Evolutionary conservation across 495 filamentous ascomycete species (phyloP), one percentile per base, ranked within the genome.

Genomic region (Hypoxylon intermedium): DNA sequence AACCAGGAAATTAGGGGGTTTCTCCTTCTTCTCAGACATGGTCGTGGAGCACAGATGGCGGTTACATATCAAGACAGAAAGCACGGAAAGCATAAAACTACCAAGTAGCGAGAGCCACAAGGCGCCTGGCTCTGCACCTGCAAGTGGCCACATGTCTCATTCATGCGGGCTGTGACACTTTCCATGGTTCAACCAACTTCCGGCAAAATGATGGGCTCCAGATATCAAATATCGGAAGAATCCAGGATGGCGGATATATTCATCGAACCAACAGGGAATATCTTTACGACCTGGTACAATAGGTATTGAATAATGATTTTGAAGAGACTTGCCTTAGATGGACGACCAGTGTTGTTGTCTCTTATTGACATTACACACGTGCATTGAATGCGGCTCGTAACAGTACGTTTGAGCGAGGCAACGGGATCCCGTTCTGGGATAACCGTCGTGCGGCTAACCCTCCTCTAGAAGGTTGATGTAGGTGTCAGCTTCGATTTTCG

Each of bases 1-100:
- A 53, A 87, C 72, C 48, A 87, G 78, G 70, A 87, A 83, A 62
- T 85, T 86, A 19, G 82, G 83, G 0, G 56, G 55, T 42, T 63
- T 47, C 28, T 65, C 58, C 46, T 60, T 47, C 28, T 64, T 53
- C 40, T 61, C 37, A 20, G 50, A 43, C 62, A 60, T 66, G 5
- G 33, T 61, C 13, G 33, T 61, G 6, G 50, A 53, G 44, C 41
- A 38, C 33, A 50, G 11, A 46, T 46, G 38, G 24, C 20, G 33
- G 40, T 60, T 45, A 20, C 38, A 57, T 33, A 59, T 20, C 33
- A 64, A 54, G 24, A 43, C 54, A 46, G 50, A 65, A 40, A 65
- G 12, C n/a, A 42, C 13, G 12, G 61, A 59, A 55, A 64, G 6
- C 5, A 58, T 9, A 12, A 58, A 58, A 15, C 51, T 24, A 24